Evolutionary conservation across 331 rosid genomes (phyloP).

Genomic region (Malus hybrid): DNA sequence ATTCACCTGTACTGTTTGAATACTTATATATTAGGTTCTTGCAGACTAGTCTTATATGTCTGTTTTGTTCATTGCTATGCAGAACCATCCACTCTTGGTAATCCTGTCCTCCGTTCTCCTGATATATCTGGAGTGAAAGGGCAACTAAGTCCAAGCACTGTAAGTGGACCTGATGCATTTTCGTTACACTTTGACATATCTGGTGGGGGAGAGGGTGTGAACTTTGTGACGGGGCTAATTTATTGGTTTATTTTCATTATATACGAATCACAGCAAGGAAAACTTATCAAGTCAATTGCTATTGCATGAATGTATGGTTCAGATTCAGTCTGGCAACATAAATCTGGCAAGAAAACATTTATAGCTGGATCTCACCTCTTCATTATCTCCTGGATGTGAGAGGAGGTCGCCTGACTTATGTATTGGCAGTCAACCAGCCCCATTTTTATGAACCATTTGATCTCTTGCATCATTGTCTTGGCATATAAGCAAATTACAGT

Average conservation of each 20-base stretch:
- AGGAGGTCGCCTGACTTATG: background rate
- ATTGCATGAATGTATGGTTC: no score
- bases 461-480: background rate
- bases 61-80: constrained; percentile 33
- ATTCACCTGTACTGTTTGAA: background rate
- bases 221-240: background rate
- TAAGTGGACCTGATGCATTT: constrained; percentile 41
- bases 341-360: no score
- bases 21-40: background rate
- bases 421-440: background rate
- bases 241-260: background rate
- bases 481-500: background rate
- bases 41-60: constrained; percentile 11
- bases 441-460: background rate
- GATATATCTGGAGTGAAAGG: constrained; percentile 47
- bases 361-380: no score
- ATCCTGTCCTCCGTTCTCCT: constrained; percentile 42
- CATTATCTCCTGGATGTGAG: no score
- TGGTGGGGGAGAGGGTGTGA: background rate
- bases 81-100: constrained; percentile 47
- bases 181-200: constrained; percentile 14
- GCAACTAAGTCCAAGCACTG: constrained; percentile 48
- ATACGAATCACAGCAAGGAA: background rate
- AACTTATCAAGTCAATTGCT: background rate
- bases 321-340: no score